These are phyloP conservation scores for Phytopythium chamaehyphon DNA, from an alignment of 352 stramenopile genomes.

Conservation along the genomic window DNA sequence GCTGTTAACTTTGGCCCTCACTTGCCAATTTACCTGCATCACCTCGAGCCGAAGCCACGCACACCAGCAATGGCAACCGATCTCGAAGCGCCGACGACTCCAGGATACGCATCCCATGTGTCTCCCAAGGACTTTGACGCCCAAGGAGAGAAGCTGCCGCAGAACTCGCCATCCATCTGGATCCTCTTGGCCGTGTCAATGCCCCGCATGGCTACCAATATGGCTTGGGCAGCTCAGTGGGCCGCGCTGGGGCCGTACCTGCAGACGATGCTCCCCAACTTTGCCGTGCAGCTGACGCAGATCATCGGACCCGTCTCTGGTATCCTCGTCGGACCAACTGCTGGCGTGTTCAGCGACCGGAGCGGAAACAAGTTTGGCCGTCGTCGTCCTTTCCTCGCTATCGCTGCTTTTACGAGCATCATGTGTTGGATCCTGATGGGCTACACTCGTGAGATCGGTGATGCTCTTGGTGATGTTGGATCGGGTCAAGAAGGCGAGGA, in stretches of 20 bases:
- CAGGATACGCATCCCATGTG: too few species aligned
- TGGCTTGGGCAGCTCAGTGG: constrained; percentile 21
- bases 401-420: constrained; percentile 14
- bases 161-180: neutral
- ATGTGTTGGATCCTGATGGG: constrained; percentile 44
- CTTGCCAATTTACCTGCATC: too few species aligned
- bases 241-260: constrained; percentile 40
- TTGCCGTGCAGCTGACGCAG: constrained; percentile 34
- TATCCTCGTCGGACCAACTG: constrained; percentile 18
- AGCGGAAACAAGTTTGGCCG: constrained; percentile 23
- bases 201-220: constrained; percentile 12
- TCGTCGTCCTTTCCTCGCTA: constrained; percentile 17
- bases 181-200: constrained; percentile 4
- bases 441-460: constrained; percentile 18
- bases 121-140: constrained; percentile 6
- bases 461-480: constrained; percentile 11
- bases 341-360: constrained; percentile 28
- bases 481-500: constrained; percentile 18
- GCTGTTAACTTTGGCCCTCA: too few species aligned
- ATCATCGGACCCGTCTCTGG: constrained; percentile 29
- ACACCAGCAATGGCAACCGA: too few species aligned
- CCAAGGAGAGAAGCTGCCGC: neutral
- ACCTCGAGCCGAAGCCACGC: too few species aligned
- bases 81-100: too few species aligned
- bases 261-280: constrained; percentile 33